Conservation (phyloP, 2,329 filamentous ascomycete genomes). For the Fusarium compactum region DNA sequence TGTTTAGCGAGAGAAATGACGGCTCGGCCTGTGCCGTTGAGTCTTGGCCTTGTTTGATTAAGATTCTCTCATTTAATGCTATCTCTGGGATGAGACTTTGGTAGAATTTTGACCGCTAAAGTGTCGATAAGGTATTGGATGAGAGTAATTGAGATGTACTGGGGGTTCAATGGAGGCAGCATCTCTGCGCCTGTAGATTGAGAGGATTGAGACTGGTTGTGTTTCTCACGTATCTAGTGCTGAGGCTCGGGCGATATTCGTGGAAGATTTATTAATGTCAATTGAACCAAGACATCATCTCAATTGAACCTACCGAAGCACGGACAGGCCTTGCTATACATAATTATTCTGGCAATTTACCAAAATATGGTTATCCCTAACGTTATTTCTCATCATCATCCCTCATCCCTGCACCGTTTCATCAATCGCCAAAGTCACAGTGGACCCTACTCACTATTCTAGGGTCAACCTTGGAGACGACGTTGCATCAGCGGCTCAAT, state of each 20-base stretch:
- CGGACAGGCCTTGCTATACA: not conserved
- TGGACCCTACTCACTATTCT: not conserved
- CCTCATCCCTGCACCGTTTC: not conserved
- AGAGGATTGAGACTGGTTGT: no score
- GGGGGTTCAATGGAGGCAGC: accelerated
- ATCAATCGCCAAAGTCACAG: no score
- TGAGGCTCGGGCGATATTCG: no score
- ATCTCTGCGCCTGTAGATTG: not conserved
- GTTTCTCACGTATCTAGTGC: no score
- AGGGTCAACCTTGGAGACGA: not conserved
- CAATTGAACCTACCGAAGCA: not conserved
- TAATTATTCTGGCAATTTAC: not conserved
- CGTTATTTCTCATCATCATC: not conserved
- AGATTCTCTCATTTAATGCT: not conserved
- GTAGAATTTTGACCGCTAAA: no score
- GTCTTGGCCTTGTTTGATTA: not conserved
- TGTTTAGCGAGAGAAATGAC: not conserved
- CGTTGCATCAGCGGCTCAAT: not conserved
- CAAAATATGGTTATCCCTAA: not conserved
- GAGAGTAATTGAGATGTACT: not conserved
- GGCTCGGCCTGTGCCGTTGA: not conserved
- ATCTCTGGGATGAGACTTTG: no score
- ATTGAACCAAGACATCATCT: no score
- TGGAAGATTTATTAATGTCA: no score
- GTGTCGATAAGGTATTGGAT: not conserved